A percentile compares a stretch with the other conserved stretches of the same genome.
These are phyloP conservation scores for Plasmodium inui DNA, from an alignment of 169 alveolate species.

Conservation along the genomic window DNA sequence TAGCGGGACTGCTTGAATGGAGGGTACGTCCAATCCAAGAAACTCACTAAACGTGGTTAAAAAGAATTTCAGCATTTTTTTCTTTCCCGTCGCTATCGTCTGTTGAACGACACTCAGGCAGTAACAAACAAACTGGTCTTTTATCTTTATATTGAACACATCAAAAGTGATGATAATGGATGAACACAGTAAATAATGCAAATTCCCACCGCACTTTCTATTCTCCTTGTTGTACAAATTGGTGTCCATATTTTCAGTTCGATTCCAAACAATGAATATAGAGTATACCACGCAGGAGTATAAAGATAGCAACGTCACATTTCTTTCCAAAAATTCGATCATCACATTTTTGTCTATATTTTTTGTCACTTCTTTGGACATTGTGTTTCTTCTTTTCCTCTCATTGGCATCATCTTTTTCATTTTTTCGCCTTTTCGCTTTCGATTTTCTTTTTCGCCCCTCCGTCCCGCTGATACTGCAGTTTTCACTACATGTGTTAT, in stretches of 20 bases:
- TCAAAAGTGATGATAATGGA: conserved; percentile 58
- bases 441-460: background rate
- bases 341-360: background rate
- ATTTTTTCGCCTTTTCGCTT: background rate
- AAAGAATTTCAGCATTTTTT: conserved; percentile 34
- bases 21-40: conserved; percentile 19
- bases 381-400: background rate
- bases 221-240: conserved; percentile 30
- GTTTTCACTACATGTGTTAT: background rate
- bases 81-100: conserved; percentile 28
- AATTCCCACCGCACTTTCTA: conserved; percentile 42
- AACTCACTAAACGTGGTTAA: conserved; percentile 48
- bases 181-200: conserved; percentile 46
- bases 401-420: background rate
- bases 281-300: conserved; percentile 60
- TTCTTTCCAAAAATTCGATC: conserved; percentile 53
- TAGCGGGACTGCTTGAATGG: conserved; percentile 11
- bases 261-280: conserved; percentile 36
- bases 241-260: conserved; percentile 37
- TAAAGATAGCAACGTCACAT: conserved; percentile 20
- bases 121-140: conserved; percentile 37
- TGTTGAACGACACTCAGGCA: conserved; percentile 39
- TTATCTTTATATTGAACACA: conserved; percentile 42
- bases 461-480: background rate
- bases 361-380: background rate